Percentiles rank a stretch among this genome's conserved stretches.
Evolutionary conservation across 225 moss, liverwort and hornwort species (phyloP).

Genomic region (Anthoceros angustus): DNA sequence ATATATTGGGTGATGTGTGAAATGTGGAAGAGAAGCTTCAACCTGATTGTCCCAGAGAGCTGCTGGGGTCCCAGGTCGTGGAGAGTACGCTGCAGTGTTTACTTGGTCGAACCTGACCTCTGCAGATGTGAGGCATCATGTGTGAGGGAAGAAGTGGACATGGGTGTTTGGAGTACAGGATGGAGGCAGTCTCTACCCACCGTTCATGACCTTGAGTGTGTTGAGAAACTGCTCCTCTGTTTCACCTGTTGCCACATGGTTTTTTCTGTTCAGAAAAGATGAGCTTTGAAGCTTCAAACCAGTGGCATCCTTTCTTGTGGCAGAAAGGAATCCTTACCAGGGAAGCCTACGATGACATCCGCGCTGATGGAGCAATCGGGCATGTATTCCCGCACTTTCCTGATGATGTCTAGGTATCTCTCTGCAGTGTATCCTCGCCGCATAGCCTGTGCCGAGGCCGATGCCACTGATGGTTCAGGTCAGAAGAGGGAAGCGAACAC

Average conservation of each 20-base stretch:
- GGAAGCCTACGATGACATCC: slow-evolving; percentile 3
- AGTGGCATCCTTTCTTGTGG: background rate
- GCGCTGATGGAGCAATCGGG: slow-evolving; percentile 2
- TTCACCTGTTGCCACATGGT: background rate
- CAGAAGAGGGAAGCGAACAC: background rate
- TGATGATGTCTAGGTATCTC: background rate
- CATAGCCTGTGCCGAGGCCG: background rate
- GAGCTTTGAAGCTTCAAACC: no score
- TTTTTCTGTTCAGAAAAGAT: background rate
- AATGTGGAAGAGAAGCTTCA: background rate
- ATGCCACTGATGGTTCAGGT: background rate
- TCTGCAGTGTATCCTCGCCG: background rate
- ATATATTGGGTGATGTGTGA: background rate
- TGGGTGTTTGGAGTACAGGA: background rate
- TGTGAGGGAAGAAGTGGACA: background rate
- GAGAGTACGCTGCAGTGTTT: background rate
- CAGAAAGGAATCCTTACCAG: background rate
- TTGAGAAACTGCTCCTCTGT: slow-evolving; percentile 1
- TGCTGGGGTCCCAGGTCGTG: background rate
- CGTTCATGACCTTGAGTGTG: background rate
- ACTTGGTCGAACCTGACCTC: slow-evolving; percentile 1
- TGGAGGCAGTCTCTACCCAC: background rate
- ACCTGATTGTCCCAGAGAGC: slow-evolving; percentile 1
- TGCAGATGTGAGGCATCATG: background rate
- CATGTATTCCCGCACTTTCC: slow-evolving; percentile 2